Percentiles rank a stretch among this genome's conserved stretches.
Evolutionary conservation across 192 early-diverging fungal species (phyloP).

Genomic region (Umbelopsis isabellina): DNA sequence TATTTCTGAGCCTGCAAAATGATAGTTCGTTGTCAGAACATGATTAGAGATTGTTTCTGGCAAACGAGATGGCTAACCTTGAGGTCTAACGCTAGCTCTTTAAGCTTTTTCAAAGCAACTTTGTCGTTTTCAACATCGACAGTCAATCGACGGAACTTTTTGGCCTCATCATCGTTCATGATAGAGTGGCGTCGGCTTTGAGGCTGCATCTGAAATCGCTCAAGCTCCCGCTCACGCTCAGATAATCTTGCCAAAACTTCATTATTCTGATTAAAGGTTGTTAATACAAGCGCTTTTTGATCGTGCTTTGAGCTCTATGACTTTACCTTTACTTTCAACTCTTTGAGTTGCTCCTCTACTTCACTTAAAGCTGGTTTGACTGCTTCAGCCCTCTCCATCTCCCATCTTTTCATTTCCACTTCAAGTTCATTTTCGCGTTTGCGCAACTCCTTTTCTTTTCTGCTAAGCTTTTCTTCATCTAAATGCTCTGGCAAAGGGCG

Average conservation of each 20-base stretch:
- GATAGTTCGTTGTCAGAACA: neutral
- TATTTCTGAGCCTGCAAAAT: conserved; percentile 31
- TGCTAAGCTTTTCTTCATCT: conserved; percentile 10
- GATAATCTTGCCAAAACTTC: conserved; percentile 33
- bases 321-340: conserved; percentile 36
- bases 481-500: neutral
- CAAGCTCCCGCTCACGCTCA: conserved; percentile 35
- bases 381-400: conserved; percentile 31
- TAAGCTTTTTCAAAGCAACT: conserved; percentile 20
- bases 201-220: conserved; percentile 23
- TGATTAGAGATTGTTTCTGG: neutral
- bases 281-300: neutral
- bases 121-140: conserved; percentile 16
- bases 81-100: conserved; percentile 12
- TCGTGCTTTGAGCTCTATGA: neutral
- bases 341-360: conserved; percentile 32
- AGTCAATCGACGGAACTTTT: conserved; percentile 14
- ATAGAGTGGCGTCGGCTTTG: conserved; percentile 8
- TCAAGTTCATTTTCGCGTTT: conserved; percentile 24
- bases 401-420: conserved; percentile 8
- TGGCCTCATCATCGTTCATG: neutral
- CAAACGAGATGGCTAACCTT: conserved; percentile 21
- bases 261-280: conserved; percentile 28
- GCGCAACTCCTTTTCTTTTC: conserved; percentile 26
- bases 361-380: conserved; percentile 27